These are phyloP conservation scores for Xylaria sp. DNA, from an alignment of 2,329 filamentous ascomycete genomes.

Conservation along the genomic window DNA sequence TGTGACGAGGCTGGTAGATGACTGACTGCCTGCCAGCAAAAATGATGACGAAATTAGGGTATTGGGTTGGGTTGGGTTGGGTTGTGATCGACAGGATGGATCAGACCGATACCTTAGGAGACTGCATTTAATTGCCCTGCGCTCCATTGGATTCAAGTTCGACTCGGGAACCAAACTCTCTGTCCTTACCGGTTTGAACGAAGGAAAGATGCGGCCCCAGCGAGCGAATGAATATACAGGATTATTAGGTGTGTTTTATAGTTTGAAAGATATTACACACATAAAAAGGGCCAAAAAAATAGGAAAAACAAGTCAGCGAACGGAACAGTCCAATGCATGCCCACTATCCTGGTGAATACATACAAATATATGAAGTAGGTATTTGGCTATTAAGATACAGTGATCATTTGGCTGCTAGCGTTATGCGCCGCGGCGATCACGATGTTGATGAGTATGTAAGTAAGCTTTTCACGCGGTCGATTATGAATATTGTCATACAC, in stretches of 20 bases:
- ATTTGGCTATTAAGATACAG: not conserved
- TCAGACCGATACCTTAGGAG: conserved; percentile 7
- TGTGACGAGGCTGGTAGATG: conserved; percentile 11
- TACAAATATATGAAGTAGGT: not conserved
- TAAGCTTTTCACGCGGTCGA: not conserved
- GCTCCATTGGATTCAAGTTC: conserved; percentile 23
- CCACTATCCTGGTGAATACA: conserved; percentile 4
- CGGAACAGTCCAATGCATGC: conserved; percentile 15
- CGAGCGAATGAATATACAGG: conserved; percentile 13
- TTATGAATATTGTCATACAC: not conserved
- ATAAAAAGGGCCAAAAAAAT: conserved; percentile 24
- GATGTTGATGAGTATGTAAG: not conserved
- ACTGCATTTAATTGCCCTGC: conserved; percentile 13
- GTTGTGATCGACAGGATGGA: conserved; percentile 19
- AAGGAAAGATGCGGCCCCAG: conserved; percentile 14
- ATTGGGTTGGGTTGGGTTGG: not conserved
- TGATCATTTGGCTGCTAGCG: not conserved
- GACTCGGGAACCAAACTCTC: conserved; percentile 34
- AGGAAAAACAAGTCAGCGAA: conserved; percentile 28
- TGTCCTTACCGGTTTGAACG: conserved; percentile 39
- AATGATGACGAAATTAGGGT: conserved; percentile 7
- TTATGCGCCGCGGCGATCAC: not conserved
- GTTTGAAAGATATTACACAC: conserved; percentile 22
- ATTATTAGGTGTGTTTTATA: conserved; percentile 25
- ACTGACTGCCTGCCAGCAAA: conserved; percentile 18